Evolutionary conservation across 495 filamentous ascomycete species (phyloP), one percentile per base, ranked within the genome.

Genomic region (Ramalina peruviana): DNA sequence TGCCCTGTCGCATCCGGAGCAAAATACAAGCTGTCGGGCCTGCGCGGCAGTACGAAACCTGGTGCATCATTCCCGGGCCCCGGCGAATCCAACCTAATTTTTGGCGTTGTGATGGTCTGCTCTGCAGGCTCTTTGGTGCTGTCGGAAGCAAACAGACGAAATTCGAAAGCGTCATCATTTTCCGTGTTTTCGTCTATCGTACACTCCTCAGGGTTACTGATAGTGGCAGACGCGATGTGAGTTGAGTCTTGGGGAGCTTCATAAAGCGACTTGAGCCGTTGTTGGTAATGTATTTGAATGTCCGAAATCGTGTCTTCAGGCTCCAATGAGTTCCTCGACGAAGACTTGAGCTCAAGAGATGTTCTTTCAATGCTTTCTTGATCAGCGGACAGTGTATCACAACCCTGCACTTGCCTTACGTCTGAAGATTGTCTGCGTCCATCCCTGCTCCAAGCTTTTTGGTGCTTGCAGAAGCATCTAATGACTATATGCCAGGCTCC

Each of bases 1-100:
- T 52, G 45, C 19, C 23, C 30, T 21, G 39, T 51, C 15, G 40
- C 17, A 12, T 33, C 15, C 10, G 36, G 43, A 9, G 49, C 15
- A 20, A 52, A 56, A 30, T 56, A 56, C 44, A 49, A 56, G 17
- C 15, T 19, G 23, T 26, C 16, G 10, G 49, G 44, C 6, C 50
- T 52, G 7, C 36, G 13, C 40, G n/a, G 13, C 38, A 36, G 25
- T 1, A 43, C 37, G 30, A 52, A 48, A 12, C 46, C 33, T 16
- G 43, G 11, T 12, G 49, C 50, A 12, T 20, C 30, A 45, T 13
- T 33, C 16, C 25, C 45, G 15, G 54, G 49, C 10, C 39, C 48
- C 3, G 45, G 54, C 13, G 54, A 56, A 12, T 49, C 49, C 12
- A 56, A 40, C n/a, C 12, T 23, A 13, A 56, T 49, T 9, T 30